Evolutionary conservation across 495 filamentous ascomycete genomes (phyloP), one percentile per base, ranked within the genome.

Genomic region (Penicillium herquei): DNA sequence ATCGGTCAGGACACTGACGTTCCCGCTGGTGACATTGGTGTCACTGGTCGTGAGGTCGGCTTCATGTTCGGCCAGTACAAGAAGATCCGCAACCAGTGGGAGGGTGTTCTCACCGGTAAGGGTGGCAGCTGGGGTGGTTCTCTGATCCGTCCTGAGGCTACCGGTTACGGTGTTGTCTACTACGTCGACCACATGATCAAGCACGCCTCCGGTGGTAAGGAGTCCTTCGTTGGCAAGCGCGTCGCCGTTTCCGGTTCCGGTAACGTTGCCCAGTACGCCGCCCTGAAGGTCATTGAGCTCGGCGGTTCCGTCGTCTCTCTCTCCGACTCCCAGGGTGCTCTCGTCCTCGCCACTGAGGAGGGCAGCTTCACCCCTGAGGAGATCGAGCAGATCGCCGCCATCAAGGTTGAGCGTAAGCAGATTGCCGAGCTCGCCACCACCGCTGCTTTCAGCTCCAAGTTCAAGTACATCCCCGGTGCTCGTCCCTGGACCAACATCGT

Each of bases 221-320:
- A 95, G 70, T 83, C 81, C 63, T 95, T 96, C 82, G 75, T 81
- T 49, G 94, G 92, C 70, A 98, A 98, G 81, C 87, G 86, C 42
- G 94, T 98, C 54, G 91, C 92, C 69, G 88, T 98, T 78, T 96
- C 94, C 41, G 94, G 94, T 51, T 98, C 94, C 57, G 94, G 94
- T 54, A 98, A 98, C 78, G 94, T 98, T 48, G 94, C 94, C 47
- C 94, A 98, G 80, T 98, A 92, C 81, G 92, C 94, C 16, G 94
- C 94, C 8, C 87, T 98, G 56, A 98, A 98, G 80, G 87, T 84
- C 74, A 92, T 97, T 68, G 93, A 98, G 81, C 90, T 97, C 58
- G 94, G 94, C 59, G 94, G 87, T 51, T 94, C 81, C 55, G 88
- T 98, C 54, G 79, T 97, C 68, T 96, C 94, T 16, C 88, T 98